Evolutionary conservation across 768 basidiomycete genomes (phyloP).

Genomic region (Tulasnella sp.): DNA sequence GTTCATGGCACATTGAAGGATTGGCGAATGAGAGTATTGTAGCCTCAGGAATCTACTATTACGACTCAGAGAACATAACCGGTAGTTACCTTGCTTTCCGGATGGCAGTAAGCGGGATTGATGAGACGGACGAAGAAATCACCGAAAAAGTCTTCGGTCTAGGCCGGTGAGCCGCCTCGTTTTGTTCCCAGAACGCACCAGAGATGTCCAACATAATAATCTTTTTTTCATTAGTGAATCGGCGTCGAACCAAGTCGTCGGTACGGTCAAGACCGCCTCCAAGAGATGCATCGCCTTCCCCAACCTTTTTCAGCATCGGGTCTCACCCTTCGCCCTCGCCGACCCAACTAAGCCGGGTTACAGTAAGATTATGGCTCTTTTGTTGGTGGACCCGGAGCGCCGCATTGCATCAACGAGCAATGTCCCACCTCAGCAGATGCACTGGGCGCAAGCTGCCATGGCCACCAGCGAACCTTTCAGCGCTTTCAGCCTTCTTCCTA

Average conservation of each 20-base stretch:
- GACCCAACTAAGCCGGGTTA: conserved; percentile 24
- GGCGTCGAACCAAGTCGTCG: not conserved
- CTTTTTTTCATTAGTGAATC: not conserved
- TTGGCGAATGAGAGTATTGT: conserved; percentile 37
- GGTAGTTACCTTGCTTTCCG: conserved; percentile 37
- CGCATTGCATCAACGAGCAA: conserved; percentile 13
- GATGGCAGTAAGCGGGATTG: conserved; percentile 28
- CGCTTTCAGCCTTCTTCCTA: not conserved
- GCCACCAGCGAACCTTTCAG: not conserved
- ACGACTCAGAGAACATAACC: conserved; percentile 37
- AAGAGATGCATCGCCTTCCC: conserved; percentile 24
- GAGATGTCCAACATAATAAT: not conserved
- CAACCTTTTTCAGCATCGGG: conserved; percentile 22
- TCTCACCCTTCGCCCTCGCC: conserved; percentile 21
- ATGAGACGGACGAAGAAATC: conserved; percentile 32
- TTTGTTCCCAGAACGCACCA: not conserved
- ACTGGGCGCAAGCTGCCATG: not conserved
- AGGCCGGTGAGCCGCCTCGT: not conserved
- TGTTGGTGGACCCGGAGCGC: conserved; percentile 13
- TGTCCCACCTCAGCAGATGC: not conserved
- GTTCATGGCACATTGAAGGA: conserved; percentile 43
- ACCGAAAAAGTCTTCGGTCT: conserved; percentile 49
- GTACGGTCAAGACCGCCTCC: conserved; percentile 7
- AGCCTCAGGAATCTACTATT: conserved; percentile 32
- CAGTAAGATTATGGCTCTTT: conserved; percentile 19